These are phyloP conservation scores for Hygrocybe coccinea DNA, from an alignment of 768 basidiomycete genomes.

Conservation along the genomic window DNA sequence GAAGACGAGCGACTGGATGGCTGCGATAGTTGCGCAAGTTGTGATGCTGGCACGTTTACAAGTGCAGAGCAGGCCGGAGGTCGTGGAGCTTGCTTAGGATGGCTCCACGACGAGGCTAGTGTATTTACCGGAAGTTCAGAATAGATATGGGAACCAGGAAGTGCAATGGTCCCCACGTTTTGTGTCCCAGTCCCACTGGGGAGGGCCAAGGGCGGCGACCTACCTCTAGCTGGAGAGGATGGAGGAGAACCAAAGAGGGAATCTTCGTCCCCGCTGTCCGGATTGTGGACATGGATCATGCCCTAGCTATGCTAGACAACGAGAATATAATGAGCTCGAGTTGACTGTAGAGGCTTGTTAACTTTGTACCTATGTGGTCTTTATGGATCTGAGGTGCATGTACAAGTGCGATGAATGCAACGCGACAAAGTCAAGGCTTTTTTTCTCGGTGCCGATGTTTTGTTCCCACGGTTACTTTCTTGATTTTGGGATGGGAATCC, in stretches of 20 bases:
- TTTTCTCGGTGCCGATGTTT: no score
- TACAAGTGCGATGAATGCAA: no score
- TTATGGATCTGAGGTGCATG: no score
- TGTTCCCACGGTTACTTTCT: no score
- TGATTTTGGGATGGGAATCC: no score
- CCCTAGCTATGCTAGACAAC: neutral
- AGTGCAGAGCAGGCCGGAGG: conserved; percentile 32
- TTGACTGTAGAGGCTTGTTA: neutral
- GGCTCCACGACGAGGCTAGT: conserved; percentile 62
- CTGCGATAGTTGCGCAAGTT: neutral
- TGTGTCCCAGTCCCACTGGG: conserved; percentile 48
- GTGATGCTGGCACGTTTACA: conserved; percentile 1
- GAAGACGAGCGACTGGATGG: conserved; percentile 13
- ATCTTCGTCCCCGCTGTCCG: conserved; percentile 44
- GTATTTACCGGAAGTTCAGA: conserved; percentile 82
- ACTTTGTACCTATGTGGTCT: no score
- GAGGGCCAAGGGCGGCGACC: conserved; percentile 65
- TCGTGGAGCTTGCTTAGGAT: conserved; percentile 32
- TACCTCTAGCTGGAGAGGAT: conserved; percentile 64
- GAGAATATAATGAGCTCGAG: neutral
- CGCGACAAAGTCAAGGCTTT: no score
- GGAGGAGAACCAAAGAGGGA: conserved; percentile 84
- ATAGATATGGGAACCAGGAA: conserved; percentile 88
- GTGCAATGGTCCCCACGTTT: conserved; percentile 98
- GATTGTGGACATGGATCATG: conserved; percentile 18